Evolutionary conservation across 495 filamentous ascomycete genomes (phyloP), one percentile per base, ranked within the genome.

Genomic region (Xylaria longipes): DNA sequence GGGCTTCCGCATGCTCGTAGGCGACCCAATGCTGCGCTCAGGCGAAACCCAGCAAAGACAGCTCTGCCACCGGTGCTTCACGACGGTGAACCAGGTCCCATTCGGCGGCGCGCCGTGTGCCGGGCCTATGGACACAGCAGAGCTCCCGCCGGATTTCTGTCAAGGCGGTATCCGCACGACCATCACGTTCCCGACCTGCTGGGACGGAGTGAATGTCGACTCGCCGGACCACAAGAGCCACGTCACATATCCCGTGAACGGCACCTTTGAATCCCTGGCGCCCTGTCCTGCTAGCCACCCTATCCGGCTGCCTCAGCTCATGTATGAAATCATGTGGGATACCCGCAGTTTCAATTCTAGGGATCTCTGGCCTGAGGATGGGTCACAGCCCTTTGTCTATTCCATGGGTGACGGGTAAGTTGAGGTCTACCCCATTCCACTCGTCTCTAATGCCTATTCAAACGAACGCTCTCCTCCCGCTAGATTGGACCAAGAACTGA

Each of bases 1-100:
- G 75, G 90, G 88, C 33, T 91, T 93, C 78, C 92, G 91, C 71
- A 94, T 95, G 91, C 73, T 94, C 20, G 86, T 90, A 52, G 93
- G 93, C 46, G 83, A 91, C 75, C 84, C 90, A 0, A 79, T 73
- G 67, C 80, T 86, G 45, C 87, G 88, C 48, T 74, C 74, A 39
- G 80, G 72, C 76, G 61, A 82, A 75, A 48, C 72, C 75, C 50
- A 81, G 75, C 62, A 78, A 78, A 69, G 71, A 37, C 75, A 76
- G 58, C 54, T 83, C 8, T 83, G 81, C 76, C 81, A 83, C 71
- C 76, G 81, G 46, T 83, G 81, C 71, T 76, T 78, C 46, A 62
- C 58, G 54, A 80, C 78, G 25, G 74, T 76, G 46, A 74, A 81
- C 74, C 74, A 76, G 48, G 74, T 76, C 25, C 74, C 80, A 8